phyloP scores from a whole-genome alignment of 306 rosid species.

The Arachis stenosperma region DNA sequence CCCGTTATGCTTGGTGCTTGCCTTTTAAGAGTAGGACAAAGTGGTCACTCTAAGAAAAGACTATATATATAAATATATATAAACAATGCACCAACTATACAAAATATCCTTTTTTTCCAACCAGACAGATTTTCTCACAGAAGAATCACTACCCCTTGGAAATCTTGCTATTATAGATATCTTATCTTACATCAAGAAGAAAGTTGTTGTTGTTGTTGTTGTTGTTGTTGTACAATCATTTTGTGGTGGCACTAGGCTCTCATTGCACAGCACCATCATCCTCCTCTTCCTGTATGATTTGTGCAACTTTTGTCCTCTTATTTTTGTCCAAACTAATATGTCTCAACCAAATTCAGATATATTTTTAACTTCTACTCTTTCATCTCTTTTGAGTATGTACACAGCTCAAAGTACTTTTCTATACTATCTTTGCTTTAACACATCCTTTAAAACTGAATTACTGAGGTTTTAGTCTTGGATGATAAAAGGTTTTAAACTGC shows the following conservation, averaged over 20 bases:
- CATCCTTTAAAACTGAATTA: too few species aligned
- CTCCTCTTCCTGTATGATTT: not conserved
- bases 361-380: constrained; percentile 7
- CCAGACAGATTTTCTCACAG: constrained; percentile 44
- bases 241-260: constrained; percentile 20
- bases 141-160: constrained; percentile 22
- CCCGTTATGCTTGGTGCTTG: constrained; percentile 22
- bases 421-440: too few species aligned
- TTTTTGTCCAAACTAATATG: not conserved
- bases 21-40: constrained; percentile 46
- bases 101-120: constrained; percentile 30
- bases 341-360: not conserved
- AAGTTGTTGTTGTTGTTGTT: constrained; percentile 1
- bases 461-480: too few species aligned
- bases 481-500: too few species aligned
- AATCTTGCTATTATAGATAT: constrained; percentile 27
- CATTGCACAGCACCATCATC: not conserved
- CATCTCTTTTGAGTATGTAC: constrained; percentile 15
- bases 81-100: constrained; percentile 7
- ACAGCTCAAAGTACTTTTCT: not conserved
- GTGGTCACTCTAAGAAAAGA: constrained; percentile 39
- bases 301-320: constrained; percentile 19
- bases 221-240: constrained; percentile 20
- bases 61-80: not conserved
- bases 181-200: constrained; percentile 19